Evolutionary conservation across 345 rosid species (phyloP).

Genomic region (Murraya koenigii): DNA sequence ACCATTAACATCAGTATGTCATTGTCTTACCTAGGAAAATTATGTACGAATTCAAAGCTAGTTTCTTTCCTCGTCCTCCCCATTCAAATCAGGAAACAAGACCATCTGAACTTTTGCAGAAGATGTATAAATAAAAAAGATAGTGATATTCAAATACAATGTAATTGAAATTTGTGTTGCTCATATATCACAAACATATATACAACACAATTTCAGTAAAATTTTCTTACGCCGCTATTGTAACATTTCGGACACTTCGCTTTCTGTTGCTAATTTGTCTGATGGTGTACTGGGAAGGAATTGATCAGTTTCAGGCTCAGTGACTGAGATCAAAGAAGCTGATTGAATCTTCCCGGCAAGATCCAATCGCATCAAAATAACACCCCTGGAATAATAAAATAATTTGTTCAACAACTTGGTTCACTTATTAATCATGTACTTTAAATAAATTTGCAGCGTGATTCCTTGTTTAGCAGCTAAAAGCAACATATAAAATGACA

Average conservation of each 20-base stretch:
- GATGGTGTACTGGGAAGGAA: slow-evolving; percentile 6
- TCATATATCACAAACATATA: background rate
- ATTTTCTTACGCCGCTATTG: slow-evolving; percentile 3
- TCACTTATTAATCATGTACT: background rate
- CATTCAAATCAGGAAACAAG: background rate
- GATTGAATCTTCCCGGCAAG: slow-evolving; percentile 90
- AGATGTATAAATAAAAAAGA: no score
- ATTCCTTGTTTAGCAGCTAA: background rate
- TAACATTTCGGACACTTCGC: background rate
- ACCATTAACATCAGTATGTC: no score
- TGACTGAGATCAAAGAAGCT: slow-evolving; percentile 71
- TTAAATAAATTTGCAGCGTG: background rate
- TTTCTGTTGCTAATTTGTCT: slow-evolving; percentile 1
- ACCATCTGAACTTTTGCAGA: background rate
- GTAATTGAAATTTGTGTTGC: background rate
- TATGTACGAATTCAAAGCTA: no score
- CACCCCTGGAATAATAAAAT: slow-evolving; percentile 54
- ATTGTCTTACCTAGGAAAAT: no score
- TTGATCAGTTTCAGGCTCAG: slow-evolving; percentile 49
- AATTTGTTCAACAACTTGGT: background rate
- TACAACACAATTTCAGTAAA: background rate
- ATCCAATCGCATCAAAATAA: slow-evolving; percentile 89
- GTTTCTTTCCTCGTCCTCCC: no score
- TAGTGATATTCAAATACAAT: background rate
- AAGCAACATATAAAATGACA: background rate